phyloP scores from a whole-genome alignment of 805 yeast species.

The Saccharomycopsis lassenensis region DNA sequence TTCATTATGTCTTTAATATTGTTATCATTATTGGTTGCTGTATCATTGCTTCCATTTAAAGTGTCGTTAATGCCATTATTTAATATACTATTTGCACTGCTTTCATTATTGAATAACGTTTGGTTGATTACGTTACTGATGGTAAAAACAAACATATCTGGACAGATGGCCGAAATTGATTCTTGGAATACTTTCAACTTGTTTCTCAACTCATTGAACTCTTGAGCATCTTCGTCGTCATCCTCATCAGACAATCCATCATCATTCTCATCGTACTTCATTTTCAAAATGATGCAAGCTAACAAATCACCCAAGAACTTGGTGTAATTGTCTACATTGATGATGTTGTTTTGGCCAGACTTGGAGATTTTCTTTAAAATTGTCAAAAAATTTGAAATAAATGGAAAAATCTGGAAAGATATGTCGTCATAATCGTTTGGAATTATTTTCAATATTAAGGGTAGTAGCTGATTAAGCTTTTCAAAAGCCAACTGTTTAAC shows the following conservation, averaged over 20 bases:
- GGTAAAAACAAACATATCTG: slow-evolving; percentile 49
- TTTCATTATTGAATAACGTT: slow-evolving; percentile 27
- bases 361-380: slow-evolving; percentile 48
- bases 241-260: slow-evolving; percentile 46
- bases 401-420: slow-evolving; percentile 71
- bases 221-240: slow-evolving; percentile 65
- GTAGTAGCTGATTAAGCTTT: slow-evolving; percentile 54
- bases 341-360: slow-evolving; percentile 29
- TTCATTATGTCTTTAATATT: too few species aligned
- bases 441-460: slow-evolving; percentile 59
- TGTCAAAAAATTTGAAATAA: slow-evolving; percentile 62
- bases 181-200: slow-evolving; percentile 77
- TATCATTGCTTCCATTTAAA: background rate
- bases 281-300: slow-evolving; percentile 60
- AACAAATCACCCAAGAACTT: slow-evolving; percentile 55
- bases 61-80: too few species aligned
- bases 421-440: slow-evolving; percentile 84
- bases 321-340: slow-evolving; percentile 25
- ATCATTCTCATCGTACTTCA: slow-evolving; percentile 69
- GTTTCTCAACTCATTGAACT: slow-evolving; percentile 68
- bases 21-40: slow-evolving; percentile 12
- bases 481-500: slow-evolving; percentile 26
- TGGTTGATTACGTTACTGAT: slow-evolving; percentile 50
- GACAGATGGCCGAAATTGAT: slow-evolving; percentile 52
- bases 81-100: slow-evolving; percentile 1